Conservation (phyloP, 2,329 filamentous ascomycete genomes). For the Penicillium sp. region DNA sequence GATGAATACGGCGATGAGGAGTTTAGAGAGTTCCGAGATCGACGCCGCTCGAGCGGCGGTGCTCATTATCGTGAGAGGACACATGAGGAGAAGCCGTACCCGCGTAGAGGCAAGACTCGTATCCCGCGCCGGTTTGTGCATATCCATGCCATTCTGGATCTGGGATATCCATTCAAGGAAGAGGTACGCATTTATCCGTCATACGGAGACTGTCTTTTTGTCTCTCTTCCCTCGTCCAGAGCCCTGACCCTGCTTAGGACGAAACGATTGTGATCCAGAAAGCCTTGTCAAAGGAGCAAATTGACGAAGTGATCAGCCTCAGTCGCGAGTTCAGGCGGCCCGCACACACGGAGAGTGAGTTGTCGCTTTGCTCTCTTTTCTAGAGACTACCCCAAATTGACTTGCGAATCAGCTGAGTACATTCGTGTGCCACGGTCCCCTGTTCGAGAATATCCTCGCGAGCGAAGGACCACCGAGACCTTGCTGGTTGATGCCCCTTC, state of each 20-base stretch:
- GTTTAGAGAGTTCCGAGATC: slow-evolving; percentile 64
- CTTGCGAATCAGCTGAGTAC: slow-evolving; percentile 23
- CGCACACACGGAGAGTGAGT: slow-evolving; percentile 31
- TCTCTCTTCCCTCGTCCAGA: not conserved
- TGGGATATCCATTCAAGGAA: slow-evolving; percentile 82
- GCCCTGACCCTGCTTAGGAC: slow-evolving; percentile 55
- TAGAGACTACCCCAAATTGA: slow-evolving; percentile 7
- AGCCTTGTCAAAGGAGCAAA: slow-evolving; percentile 84
- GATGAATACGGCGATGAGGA: slow-evolving; percentile 70
- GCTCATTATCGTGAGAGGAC: slow-evolving; percentile 32
- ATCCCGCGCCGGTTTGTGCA: slow-evolving; percentile 79
- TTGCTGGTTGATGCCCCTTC: slow-evolving; percentile 25
- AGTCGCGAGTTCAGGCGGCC: slow-evolving; percentile 60
- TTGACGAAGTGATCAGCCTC: slow-evolving; percentile 80
- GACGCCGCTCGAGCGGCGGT: slow-evolving; percentile 47
- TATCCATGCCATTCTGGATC: slow-evolving; percentile 73
- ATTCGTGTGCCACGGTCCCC: slow-evolving; percentile 24
- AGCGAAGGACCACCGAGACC: slow-evolving; percentile 28
- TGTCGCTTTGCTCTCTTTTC: slow-evolving; percentile 1
- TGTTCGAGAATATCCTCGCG: slow-evolving; percentile 23
- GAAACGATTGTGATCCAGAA: slow-evolving; percentile 77
- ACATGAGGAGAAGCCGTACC: slow-evolving; percentile 54
- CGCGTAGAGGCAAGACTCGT: slow-evolving; percentile 83
- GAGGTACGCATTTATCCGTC: slow-evolving; percentile 59
- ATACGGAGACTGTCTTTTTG: no score